Base-by-base conservation (phyloP, 768 basidiomycete genomes). In the Rhizopogon vulgaris region DNA sequence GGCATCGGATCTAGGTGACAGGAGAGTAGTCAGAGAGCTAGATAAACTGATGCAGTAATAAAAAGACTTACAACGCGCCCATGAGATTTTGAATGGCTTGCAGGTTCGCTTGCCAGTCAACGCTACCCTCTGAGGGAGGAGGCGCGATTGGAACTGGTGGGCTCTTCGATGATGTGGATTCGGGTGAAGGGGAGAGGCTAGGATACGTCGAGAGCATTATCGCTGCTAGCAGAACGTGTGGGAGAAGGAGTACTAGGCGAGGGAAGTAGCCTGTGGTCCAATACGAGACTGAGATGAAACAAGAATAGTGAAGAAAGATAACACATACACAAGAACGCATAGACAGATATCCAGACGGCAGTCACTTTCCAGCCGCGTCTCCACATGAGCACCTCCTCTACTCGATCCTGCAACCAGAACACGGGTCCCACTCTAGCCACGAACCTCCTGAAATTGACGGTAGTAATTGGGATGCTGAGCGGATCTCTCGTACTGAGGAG, bases 1-100 rank as follows among this genome's bases (percentile, higher is more conserved):
- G 0, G 69, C 59, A 57, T 90, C 89, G 6, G 85, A 78, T 4
- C 87, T 90, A 53, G 9, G 22, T 18, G 11, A 56, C 54, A 27
- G 45, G 15, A 36, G 52, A 8, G 28, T 28, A 11, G 32, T 32
- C 37, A 24, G 47, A 17, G 15, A 22, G 27, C 47, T 22, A 18
- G 48, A 15, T 18, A 10, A 38, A 41, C 28, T 34, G 41, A 40
- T 40, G 14, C 27, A 2, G 7, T 25, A 14, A 10, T 32, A n/a
- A 24, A 59, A 28, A 17, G 48, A 70, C 87, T 57, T 68, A 93
- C 88, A 84, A 70, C 10, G 78, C 69, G 6, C 90, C 91, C 91
- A 94, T 94, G 32, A 94, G 77, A 58, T 95, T 94, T 63, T 94
- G 92, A 24, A 94, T 87, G 2, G 78, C 91, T 68, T 94, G 91